Percentiles rank a stretch among this genome's conserved stretches.
phyloP scores from a whole-genome alignment of 495 filamentous ascomycete genomes.

The Penicillium roqueforti region DNA sequence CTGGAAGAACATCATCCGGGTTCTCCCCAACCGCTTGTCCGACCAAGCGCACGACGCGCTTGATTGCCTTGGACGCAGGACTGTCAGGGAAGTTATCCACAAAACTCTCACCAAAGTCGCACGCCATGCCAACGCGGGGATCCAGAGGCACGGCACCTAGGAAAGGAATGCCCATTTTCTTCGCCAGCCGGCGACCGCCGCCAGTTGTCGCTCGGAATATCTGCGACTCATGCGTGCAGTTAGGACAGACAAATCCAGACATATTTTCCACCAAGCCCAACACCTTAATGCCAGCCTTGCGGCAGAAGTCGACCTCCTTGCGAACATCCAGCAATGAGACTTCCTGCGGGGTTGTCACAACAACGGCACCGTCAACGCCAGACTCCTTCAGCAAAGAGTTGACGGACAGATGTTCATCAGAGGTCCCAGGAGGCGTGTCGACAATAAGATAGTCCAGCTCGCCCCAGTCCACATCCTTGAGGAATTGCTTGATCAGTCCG shows the following conservation, averaged over 20 bases:
- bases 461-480: slow-evolving; percentile 97
- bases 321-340: slow-evolving; percentile 88
- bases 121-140: slow-evolving; percentile 89
- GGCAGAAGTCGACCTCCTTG: slow-evolving; percentile 96
- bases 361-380: slow-evolving; percentile 86
- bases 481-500: slow-evolving; percentile 92
- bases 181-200: slow-evolving; percentile 71
- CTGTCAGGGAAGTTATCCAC: slow-evolving; percentile 90
- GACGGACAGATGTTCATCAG: slow-evolving; percentile 90
- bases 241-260: slow-evolving; percentile 91
- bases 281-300: slow-evolving; percentile 85
- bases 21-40: slow-evolving; percentile 58
- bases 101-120: slow-evolving; percentile 96
- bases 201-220: slow-evolving; percentile 93
- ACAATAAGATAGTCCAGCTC: slow-evolving; percentile 88
- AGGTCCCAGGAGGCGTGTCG: slow-evolving; percentile 92
- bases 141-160: slow-evolving; percentile 90
- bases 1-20: slow-evolving; percentile 40
- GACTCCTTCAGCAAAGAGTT: slow-evolving; percentile 82
- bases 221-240: slow-evolving; percentile 72
- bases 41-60: slow-evolving; percentile 67
- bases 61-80: slow-evolving; percentile 75
- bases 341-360: slow-evolving; percentile 94
- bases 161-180: slow-evolving; percentile 82
- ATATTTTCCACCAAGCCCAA: slow-evolving; percentile 96